These are phyloP conservation scores for Silybum marianum DNA, from an alignment of 129 eudicot genomes.

Conservation along the genomic window DNA sequence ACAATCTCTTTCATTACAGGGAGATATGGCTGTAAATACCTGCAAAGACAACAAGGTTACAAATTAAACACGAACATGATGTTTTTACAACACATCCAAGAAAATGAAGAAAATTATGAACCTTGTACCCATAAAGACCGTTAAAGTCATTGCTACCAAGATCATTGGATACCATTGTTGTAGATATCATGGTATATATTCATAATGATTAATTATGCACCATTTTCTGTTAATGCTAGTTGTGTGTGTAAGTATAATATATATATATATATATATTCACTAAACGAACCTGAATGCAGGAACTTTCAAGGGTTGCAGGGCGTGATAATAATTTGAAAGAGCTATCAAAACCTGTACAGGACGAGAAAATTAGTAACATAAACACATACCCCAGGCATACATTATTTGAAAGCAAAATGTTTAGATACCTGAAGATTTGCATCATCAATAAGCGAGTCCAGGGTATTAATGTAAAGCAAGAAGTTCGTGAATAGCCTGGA, in stretches of 20 bases:
- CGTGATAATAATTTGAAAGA: constrained; percentile 62
- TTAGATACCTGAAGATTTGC: constrained; percentile 67
- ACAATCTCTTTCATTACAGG: no score
- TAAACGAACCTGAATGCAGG: constrained; percentile 75
- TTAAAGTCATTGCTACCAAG: no score
- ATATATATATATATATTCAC: neutral
- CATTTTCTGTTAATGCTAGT: neutral
- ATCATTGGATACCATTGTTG: no score
- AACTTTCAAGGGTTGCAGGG: constrained; percentile 71
- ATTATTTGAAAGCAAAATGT: neutral
- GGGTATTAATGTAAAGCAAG: constrained; percentile 48
- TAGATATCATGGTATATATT: no score
- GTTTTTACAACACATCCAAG: no score
- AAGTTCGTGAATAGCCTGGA: constrained; percentile 67
- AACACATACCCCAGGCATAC: neutral
- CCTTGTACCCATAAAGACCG: no score
- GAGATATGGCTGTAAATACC: no score
- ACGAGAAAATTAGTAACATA: neutral
- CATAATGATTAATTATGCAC: neutral
- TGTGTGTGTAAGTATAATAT: neutral
- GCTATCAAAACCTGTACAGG: constrained; percentile 54
- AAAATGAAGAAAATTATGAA: no score
- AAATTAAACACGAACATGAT: no score
- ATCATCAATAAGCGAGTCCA: constrained; percentile 60
- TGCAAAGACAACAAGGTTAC: no score